A percentile compares a stretch with the other conserved stretches of the same genome.
Conservation (phyloP, 2,329 filamentous ascomycete genomes). For the Rosellinia necatrix region DNA sequence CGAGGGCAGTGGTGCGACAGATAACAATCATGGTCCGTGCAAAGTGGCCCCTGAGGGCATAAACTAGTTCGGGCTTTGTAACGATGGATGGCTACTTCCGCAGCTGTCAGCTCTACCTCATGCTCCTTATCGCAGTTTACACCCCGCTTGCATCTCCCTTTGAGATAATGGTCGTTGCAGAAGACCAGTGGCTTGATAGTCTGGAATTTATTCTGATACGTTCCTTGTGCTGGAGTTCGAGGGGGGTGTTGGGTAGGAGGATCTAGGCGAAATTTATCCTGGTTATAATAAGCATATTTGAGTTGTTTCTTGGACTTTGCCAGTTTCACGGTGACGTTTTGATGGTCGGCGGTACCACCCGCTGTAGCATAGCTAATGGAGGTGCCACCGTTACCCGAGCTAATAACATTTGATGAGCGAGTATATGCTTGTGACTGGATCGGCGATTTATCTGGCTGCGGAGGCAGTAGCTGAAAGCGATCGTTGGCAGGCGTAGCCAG, state of each 20-base stretch:
- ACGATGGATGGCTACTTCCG: conserved; percentile 43
- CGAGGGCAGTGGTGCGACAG: conserved; percentile 43
- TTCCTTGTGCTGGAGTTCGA: conserved; percentile 37
- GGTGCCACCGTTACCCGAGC: conserved; percentile 42
- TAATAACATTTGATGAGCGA: conserved; percentile 38
- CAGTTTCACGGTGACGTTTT: conserved; percentile 42
- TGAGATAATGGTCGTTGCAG: conserved; percentile 43
- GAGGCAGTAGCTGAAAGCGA: conserved; percentile 10
- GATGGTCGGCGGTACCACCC: conserved; percentile 38
- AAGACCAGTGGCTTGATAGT: conserved; percentile 40
- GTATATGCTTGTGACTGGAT: conserved; percentile 13
- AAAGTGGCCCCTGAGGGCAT: conserved; percentile 40
- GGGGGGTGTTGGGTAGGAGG: conserved; percentile 40
- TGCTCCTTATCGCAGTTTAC: conserved; percentile 41
- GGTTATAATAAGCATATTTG: conserved; percentile 40
- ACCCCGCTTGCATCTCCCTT: conserved; percentile 39
- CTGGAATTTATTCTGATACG: conserved; percentile 42
- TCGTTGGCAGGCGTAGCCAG: conserved; percentile 15
- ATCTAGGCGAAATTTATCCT: conserved; percentile 40
- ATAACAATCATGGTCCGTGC: conserved; percentile 42
- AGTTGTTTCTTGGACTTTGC: conserved; percentile 40
- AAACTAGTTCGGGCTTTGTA: conserved; percentile 44
- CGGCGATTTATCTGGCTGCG: conserved; percentile 9
- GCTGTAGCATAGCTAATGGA: conserved; percentile 44
- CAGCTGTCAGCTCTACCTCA: conserved; percentile 37